Evolutionary conservation across 352 stramenopile genomes (phyloP), one percentile per base, ranked within the genome.

Genomic region (Phytophthora pinifolia): DNA sequence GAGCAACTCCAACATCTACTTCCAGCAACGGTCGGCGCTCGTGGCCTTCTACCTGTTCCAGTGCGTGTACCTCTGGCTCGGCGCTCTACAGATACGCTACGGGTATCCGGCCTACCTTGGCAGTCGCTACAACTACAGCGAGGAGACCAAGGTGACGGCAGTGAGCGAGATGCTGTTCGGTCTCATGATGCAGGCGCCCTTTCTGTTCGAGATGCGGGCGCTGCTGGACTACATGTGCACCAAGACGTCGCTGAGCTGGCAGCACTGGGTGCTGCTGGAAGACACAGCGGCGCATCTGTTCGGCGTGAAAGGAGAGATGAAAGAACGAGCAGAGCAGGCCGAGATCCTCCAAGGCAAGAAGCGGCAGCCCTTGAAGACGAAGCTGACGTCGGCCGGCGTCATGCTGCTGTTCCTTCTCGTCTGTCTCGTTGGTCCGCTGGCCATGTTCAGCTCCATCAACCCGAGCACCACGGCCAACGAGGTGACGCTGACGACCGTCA

Each of bases 131-230:
- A 91, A 92, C 54, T 88, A 90, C 66, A 79, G 51, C 1, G 51
- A 61, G 9, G 59, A 78, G 46, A 88, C 56, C 9, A 49, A 67
- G 3, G 78, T 83, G 47, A 81, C 71, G 3, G 69, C 56, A 15
- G 22, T 86, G 25, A 77, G 64, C 42, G 82, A 94, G 54, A 86
- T 56, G 33, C 44, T 86, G 13, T 94, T 89, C 47, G 68, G 76
- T 27, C 62, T 95, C 7, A 81, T 91, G 51, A 89, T 92, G 81
- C 45, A 81, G 30, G 82, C 76, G 1, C 86, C 86, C 29, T 95
- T 95, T 50, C 55, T 93, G n/a, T 95, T 95, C 53, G 86, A 95
- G 36, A 91, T 94, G 79, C 86, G 86, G 3, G 80, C 86, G 8
- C 53, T 95, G 27, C 67, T 95, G 3, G 86, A 95, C 50, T 95